These are phyloP conservation scores for Jacaranda mimosifolia DNA, from an alignment of 257 asterid genomes.

Conservation along the genomic window DNA sequence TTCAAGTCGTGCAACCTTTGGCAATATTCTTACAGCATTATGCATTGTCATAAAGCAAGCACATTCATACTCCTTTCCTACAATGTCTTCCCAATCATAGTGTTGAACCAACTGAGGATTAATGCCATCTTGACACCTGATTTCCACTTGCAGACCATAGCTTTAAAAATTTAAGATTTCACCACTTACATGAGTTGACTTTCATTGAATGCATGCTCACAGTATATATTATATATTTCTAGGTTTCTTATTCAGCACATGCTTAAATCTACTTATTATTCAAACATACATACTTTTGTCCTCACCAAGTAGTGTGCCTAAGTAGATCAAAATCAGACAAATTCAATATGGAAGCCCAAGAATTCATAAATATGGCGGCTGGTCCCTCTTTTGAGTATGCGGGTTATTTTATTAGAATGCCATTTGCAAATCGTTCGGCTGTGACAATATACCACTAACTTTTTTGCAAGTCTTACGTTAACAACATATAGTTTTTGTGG, in stretches of 20 bases:
- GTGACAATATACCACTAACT: background rate
- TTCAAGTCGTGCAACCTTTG: constrained; percentile 29
- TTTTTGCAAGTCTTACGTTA: background rate
- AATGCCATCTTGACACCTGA: constrained; percentile 29
- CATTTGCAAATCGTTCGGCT: background rate
- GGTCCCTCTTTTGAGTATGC: background rate
- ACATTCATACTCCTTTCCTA: background rate
- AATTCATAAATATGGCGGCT: no score
- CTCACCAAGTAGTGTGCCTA: no score
- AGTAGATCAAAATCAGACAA: background rate
- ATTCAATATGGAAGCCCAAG: background rate
- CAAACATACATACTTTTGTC: no score
- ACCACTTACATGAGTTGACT: constrained; percentile 10
- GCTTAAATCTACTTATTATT: constrained; percentile 22
- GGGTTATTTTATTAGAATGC: background rate
- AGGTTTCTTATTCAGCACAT: background rate
- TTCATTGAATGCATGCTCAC: background rate
- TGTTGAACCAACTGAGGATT: background rate
- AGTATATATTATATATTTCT: background rate
- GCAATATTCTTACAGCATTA: background rate
- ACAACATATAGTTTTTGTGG: background rate
- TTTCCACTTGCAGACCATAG: constrained; percentile 29
- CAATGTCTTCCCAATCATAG: background rate
- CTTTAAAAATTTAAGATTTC: background rate
- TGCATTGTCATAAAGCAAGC: constrained; percentile 37